Evolutionary conservation across 2,329 filamentous ascomycete species (phyloP).

Genomic region (Trichoderma aggressivum): DNA sequence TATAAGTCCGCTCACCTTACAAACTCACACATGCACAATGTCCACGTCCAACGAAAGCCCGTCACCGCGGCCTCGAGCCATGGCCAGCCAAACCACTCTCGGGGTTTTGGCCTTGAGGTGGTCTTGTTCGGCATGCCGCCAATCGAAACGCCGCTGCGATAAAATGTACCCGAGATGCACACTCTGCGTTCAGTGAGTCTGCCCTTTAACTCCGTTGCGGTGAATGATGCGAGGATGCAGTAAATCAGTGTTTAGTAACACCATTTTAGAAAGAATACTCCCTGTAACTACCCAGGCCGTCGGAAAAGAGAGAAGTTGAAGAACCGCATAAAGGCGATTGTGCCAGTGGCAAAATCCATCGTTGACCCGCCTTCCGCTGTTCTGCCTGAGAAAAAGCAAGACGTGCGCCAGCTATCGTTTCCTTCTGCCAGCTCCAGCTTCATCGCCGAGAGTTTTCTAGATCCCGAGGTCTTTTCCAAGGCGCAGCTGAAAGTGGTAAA

Average conservation of each 20-base stretch:
- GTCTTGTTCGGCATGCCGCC: conserved; percentile 16
- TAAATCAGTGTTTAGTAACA: neutral
- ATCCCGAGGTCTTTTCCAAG: conserved; percentile 14
- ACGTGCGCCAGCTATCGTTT: neutral
- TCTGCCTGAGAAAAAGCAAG: neutral
- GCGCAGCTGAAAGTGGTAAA: conserved; percentile 13
- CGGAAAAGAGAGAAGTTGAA: conserved; percentile 5
- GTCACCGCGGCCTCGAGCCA: neutral
- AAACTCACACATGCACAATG: neutral
- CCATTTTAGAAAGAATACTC: neutral
- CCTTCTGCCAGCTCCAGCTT: neutral
- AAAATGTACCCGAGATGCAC: conserved; percentile 13
- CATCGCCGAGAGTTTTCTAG: conserved; percentile 14
- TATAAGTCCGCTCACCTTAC: neutral
- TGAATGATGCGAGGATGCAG: neutral
- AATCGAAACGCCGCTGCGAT: conserved; percentile 18
- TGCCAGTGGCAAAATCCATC: neutral
- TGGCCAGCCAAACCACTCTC: neutral
- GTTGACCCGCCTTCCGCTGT: neutral
- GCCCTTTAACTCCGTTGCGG: neutral
- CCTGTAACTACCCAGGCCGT: conserved; percentile 18
- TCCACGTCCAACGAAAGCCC: neutral
- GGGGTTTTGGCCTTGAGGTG: neutral
- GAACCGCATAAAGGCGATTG: neutral
- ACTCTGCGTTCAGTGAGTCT: conserved; percentile 14